A percentile compares a stretch with the other conserved stretches of the same genome.
These are phyloP conservation scores for Naumovozyma dairenensis DNA, from an alignment of 805 yeast species.

Conservation along the genomic window DNA sequence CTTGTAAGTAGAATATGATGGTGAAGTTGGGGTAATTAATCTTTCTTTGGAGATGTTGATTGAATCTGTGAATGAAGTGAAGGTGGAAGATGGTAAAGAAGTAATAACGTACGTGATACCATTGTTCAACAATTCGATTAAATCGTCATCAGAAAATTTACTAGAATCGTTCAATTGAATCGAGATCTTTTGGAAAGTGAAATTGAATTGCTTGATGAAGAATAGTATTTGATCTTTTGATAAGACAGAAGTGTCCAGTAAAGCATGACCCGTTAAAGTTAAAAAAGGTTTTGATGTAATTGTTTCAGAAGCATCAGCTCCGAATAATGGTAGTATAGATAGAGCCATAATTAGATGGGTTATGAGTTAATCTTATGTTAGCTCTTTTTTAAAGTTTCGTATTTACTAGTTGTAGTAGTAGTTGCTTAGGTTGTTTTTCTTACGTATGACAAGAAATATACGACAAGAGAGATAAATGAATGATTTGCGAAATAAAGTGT, in stretches of 20 bases:
- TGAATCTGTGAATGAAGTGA: constrained; percentile 26
- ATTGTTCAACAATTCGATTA: constrained; percentile 45
- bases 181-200: constrained; percentile 18
- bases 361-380: no score
- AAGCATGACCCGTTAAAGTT: constrained; percentile 20
- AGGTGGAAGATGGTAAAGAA: constrained; percentile 14
- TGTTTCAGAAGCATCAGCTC: constrained; percentile 8
- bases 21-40: constrained; percentile 21
- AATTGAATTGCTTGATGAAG: constrained; percentile 8
- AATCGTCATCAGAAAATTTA: constrained; percentile 32
- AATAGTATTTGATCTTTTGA: constrained; percentile 10
- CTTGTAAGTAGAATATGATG: no score
- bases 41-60: constrained; percentile 47
- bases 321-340: constrained; percentile 31
- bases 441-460: no score
- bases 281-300: constrained; percentile 15
- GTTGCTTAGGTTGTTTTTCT: no score
- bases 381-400: no score
- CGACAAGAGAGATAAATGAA: no score
- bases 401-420: no score
- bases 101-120: constrained; percentile 44
- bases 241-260: constrained; percentile 18
- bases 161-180: constrained; percentile 17
- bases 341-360: constrained; percentile 31
- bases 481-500: no score